Base-by-base conservation (phyloP, 2,329 filamentous ascomycete species). In the Sodiomyces alkalinus region DNA sequence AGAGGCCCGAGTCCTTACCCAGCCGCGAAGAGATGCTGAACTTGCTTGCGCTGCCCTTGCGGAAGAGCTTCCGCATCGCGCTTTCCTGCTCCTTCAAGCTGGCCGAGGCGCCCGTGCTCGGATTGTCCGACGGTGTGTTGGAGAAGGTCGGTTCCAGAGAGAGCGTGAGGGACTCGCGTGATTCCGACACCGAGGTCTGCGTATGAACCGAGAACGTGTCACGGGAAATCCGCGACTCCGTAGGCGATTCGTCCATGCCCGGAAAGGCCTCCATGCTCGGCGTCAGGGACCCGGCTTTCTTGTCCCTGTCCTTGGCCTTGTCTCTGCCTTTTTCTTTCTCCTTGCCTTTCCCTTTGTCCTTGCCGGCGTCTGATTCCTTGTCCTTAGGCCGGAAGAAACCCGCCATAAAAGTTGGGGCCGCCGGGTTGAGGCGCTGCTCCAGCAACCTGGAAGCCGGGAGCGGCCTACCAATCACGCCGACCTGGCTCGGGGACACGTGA, bases 371-470 rank as follows among this genome's bases (percentile, higher is more conserved):
- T 15, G 17, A 4, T 4, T 30, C 52, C 35, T 41, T 53, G 11
- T 45, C 40, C 36, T 56, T 60, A 17, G 48, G 48, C 4, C 64
- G 60, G 41, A 74, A 69, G 33, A 90, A 70, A 20, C 74, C 67
- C 7, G 67, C 75, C 52, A 79, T 87, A 48, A 96, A 96, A 1
- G 79, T 81, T 7, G 86, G 86, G 1, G 87, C 90, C 6, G 81
- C 71, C 6, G 90, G 90, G 43, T 98, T 96, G 17, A 96, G 64
- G 42, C 52, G 74, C 55, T 49, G 74, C 51, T 46, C 75, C 57
- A 43, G 62, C 59, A 26, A n/a, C n/a, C n/a, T n/a, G n/a, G n/a
- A n/a, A n/a, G 46, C 49, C 4, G 57, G 55, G 3, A 79, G 82
- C 3, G 76, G 74, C 26, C 82, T 92, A 15, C 87, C 87, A 39